Base-by-base conservation (phyloP, 164 flowering plant genomes). In the Hamamelis virginiana region DNA sequence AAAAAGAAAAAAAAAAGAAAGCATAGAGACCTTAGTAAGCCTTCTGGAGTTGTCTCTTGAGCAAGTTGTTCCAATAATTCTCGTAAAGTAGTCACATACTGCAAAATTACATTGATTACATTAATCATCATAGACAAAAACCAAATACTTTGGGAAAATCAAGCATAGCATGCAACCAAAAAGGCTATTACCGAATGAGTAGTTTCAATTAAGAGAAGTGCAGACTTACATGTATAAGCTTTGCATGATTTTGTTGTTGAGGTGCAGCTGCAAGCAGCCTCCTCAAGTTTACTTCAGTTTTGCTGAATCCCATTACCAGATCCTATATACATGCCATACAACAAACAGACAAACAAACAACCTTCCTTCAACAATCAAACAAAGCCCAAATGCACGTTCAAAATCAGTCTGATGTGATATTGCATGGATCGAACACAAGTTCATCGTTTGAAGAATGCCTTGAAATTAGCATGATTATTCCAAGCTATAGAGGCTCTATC, bases 11-110 rank as follows among this genome's bases (percentile, higher is more conserved):
- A 50, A 52, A 0, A 58, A 62, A 44, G 9, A 23, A n/a, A 55
- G 9, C 10, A 48, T 22, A 53, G 41, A 41, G 16, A 91, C 98
- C 94, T 90, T 14, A 93, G 95, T 69, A 91, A 79, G 62, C 97
- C 98, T 46, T 89, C 95, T 5, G 86, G 78, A 52, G 88, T 91
- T 70, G 81, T 87, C 81, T 94, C 98, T 72, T 80, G 89, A 15
- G 77, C 76, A 66, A 94, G 61, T 66, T 90, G 89, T 78, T 94
- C 98, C 72, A 90, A 78, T 66, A 74, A 89, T 73, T 94, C 97
- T 11, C 98, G 83, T 73, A 90, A 76, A 70, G 97, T 91, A 50
- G 93, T 89, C 65, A 91, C 92, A 84, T 94, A 91, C 94, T 94
- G 85, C 77, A 79, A 64, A 52, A 25, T 59, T 18, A 16, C 67